A percentile compares a stretch with the other conserved stretches of the same genome.
Evolutionary conservation across 2,329 filamentous ascomycete species (phyloP).

Genomic region (Fusarium vanettenii): DNA sequence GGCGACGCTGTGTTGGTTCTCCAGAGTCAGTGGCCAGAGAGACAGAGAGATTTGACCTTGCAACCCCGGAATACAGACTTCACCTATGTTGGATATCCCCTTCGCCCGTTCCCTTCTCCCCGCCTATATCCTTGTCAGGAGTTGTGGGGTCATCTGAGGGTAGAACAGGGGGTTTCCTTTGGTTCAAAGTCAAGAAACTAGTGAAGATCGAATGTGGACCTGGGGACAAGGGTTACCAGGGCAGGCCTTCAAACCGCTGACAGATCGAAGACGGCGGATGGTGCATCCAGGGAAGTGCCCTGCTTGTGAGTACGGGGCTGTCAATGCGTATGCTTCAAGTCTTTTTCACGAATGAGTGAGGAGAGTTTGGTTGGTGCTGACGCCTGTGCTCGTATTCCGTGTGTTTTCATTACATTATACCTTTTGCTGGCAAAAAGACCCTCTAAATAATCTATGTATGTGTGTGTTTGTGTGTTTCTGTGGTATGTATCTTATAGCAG

Average conservation of each 20-base stretch:
- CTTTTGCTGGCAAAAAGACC: slow-evolving; percentile 11
- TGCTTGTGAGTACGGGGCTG: slow-evolving; percentile 7
- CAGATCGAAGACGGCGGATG: slow-evolving; percentile 15
- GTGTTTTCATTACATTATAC: slow-evolving; percentile 32
- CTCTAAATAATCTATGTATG: slow-evolving; percentile 1
- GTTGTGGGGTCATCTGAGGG: slow-evolving; percentile 16
- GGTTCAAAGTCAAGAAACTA: slow-evolving; percentile 6
- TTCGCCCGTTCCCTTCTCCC: slow-evolving; percentile 20
- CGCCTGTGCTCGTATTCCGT: slow-evolving; percentile 2
- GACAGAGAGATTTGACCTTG: background rate
- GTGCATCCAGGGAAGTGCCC: slow-evolving; percentile 10
- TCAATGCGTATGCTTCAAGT: slow-evolving; percentile 11
- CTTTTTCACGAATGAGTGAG: slow-evolving; percentile 13
- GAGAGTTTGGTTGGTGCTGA: background rate
- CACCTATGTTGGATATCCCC: slow-evolving; percentile 14
- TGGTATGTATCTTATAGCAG: background rate
- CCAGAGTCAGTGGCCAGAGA: background rate
- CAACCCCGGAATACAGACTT: slow-evolving; percentile 18
- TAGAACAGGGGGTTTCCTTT: background rate
- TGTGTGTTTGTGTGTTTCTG: background rate
- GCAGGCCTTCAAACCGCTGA: slow-evolving; percentile 4
- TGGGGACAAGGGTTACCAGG: background rate
- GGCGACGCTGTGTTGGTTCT: slow-evolving; percentile 1
- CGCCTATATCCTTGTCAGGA: slow-evolving; percentile 23
- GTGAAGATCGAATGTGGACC: slow-evolving; percentile 27